Conservation (phyloP, 1,139 yeast genomes). For the Protomyces gravidus region DNA sequence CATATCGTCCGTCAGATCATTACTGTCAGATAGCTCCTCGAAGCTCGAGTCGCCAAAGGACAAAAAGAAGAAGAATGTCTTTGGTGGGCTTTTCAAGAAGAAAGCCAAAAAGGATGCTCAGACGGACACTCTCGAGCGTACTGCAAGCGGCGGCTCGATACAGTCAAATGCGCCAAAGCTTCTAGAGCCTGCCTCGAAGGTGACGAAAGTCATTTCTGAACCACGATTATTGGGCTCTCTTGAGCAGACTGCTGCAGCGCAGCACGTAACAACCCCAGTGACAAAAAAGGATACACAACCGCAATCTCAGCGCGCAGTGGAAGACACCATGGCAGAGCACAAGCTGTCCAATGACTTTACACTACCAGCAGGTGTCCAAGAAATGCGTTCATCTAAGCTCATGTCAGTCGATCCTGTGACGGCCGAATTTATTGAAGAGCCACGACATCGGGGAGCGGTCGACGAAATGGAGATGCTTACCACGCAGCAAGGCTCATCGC, state of each 20-base stretch:
- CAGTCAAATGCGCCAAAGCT: neutral
- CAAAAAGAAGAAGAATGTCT: slow-evolving; percentile 25
- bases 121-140: neutral
- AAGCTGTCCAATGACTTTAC: neutral
- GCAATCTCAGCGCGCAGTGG: neutral
- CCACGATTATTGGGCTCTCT: neutral
- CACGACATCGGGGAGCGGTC: slow-evolving; percentile 14
- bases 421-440: slow-evolving; percentile 23
- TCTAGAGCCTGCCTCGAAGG: neutral
- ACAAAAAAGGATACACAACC: neutral
- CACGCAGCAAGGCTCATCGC: neutral
- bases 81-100: slow-evolving; percentile 26
- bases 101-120: slow-evolving; percentile 6
- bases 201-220: neutral
- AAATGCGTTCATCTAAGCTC: slow-evolving; percentile 18
- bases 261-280: neutral
- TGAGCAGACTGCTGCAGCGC: neutral
- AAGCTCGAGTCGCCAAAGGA: neutral
- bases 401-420: slow-evolving; percentile 19
- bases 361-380: slow-evolving; percentile 14
- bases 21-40: neutral
- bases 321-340: neutral
- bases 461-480: slow-evolving; percentile 21
- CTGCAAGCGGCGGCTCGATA: neutral
- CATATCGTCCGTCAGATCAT: neutral